Evolutionary conservation across 345 rosid genomes (phyloP).

Genomic region (Populus simonii): DNA sequence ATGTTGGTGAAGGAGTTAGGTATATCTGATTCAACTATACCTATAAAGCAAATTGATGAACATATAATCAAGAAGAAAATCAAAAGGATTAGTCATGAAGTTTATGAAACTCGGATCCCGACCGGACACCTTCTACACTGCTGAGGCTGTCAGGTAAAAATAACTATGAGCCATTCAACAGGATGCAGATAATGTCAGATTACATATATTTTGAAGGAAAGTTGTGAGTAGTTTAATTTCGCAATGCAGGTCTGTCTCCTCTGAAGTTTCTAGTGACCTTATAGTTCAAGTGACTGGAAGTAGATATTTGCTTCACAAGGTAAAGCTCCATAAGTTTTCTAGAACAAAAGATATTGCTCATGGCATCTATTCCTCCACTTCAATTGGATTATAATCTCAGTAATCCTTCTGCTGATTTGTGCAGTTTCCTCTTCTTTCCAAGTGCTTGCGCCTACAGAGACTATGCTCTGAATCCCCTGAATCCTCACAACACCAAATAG

Average conservation of each 20-base stretch:
- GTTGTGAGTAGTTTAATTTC: conserved; percentile 1
- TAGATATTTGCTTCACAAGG: conserved; percentile 94
- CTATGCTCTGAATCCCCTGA: conserved; percentile 75
- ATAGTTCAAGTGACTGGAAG: conserved; percentile 72
- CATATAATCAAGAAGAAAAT: conserved; percentile 15
- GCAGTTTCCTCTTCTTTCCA: conserved; percentile 94
- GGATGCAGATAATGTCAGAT: background rate
- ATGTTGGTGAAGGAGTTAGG: conserved; percentile 13
- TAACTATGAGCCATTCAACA: background rate
- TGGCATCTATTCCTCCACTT: background rate
- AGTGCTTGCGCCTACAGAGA: conserved; percentile 72
- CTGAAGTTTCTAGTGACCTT: conserved; percentile 92
- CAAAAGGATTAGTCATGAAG: conserved; percentile 61
- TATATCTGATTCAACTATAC: conserved; percentile 15
- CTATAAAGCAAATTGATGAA: conserved; percentile 12
- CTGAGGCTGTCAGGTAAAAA: conserved; percentile 74
- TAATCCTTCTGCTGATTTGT: background rate
- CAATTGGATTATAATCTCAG: conserved; percentile 7
- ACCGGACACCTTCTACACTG: conserved; percentile 85
- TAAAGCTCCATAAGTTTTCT: conserved; percentile 20
- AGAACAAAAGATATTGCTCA: background rate
- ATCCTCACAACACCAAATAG: conserved; percentile 50
- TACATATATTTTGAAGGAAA: background rate
- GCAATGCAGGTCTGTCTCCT: conserved; percentile 75
- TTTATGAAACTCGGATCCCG: conserved; percentile 98